These are phyloP conservation scores for Penicillium lividum DNA, from an alignment of 495 filamentous ascomycete genomes.

Conservation along the genomic window DNA sequence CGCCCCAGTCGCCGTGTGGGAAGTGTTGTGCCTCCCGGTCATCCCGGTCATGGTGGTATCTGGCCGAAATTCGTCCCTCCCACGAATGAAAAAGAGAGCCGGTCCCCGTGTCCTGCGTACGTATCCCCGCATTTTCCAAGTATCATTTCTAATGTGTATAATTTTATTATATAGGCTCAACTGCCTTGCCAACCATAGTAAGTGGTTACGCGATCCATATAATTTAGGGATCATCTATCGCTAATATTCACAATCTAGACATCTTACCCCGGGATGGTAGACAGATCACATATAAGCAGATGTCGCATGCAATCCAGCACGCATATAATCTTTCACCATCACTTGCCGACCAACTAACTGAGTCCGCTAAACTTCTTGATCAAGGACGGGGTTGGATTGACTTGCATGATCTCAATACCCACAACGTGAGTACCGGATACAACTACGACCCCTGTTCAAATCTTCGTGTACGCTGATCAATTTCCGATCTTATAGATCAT, in stretches of 20 bases:
- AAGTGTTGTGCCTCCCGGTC: not conserved
- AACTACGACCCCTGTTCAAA: not conserved
- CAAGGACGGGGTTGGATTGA: not conserved
- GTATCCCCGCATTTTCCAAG: not conserved
- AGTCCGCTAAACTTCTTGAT: conserved; percentile 1
- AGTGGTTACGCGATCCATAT: not conserved
- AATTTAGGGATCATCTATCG: not conserved
- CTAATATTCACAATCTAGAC: not conserved
- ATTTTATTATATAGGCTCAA: not conserved
- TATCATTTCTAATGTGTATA: not conserved
- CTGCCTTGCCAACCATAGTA: not conserved
- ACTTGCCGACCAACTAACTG: conserved; percentile 6
- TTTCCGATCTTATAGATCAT: not conserved
- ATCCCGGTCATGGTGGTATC: not conserved
- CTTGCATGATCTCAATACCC: not conserved
- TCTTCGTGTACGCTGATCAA: not conserved
- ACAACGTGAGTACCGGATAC: not conserved
- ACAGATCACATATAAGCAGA: not conserved
- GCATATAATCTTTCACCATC: conserved; percentile 6
- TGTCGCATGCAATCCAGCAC: conserved; percentile 1
- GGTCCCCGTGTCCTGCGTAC: conserved; percentile 1
- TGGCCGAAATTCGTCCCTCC: conserved; percentile 1
- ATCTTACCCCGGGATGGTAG: not conserved
- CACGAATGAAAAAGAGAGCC: not conserved
- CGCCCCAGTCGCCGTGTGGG: not conserved